phyloP scores from a whole-genome alignment of 371 early-diverging fungal genomes.

The Mortierella polycephala region DNA sequence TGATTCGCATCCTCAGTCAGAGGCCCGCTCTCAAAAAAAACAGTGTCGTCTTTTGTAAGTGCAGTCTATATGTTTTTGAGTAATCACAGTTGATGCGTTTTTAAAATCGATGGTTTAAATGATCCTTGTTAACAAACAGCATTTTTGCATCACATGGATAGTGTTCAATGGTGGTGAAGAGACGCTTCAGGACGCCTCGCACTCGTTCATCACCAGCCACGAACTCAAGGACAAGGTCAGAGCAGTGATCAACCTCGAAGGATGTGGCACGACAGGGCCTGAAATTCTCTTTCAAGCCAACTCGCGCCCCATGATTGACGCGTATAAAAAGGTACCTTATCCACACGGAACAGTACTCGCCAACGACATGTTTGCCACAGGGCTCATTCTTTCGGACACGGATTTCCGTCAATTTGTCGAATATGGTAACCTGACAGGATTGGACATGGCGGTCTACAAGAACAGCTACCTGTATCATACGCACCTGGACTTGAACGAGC shows the following conservation, averaged over 20 bases:
- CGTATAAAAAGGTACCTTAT: constrained; percentile 73
- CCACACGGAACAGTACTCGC: constrained; percentile 83
- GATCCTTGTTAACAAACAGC: constrained; percentile 11
- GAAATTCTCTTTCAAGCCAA: constrained; percentile 84
- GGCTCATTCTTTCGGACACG: constrained; percentile 79
- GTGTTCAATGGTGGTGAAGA: constrained; percentile 89
- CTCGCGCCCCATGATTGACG: constrained; percentile 75
- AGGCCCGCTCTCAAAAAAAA: constrained; percentile 62
- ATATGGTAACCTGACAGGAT: constrained; percentile 72
- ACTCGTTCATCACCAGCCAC: constrained; percentile 78
- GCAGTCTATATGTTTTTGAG: neutral
- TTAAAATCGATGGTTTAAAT: neutral
- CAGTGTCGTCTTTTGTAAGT: constrained; percentile 70
- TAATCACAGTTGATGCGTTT: neutral
- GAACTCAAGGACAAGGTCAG: constrained; percentile 67
- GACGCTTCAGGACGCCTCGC: constrained; percentile 80
- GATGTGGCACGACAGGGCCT: constrained; percentile 77
- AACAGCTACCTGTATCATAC: constrained; percentile 81
- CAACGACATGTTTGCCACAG: constrained; percentile 81
- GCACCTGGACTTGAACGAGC: constrained; percentile 69
- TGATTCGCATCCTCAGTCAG: constrained; percentile 70
- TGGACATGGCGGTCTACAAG: constrained; percentile 82
- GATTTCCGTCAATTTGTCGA: constrained; percentile 82
- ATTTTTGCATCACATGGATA: constrained; percentile 12
- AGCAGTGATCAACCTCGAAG: constrained; percentile 80